Percentiles rank a stretch among this genome's conserved stretches.
Conservation (phyloP, 2,329 filamentous ascomycete species). For the Talaromyces sp. region DNA sequence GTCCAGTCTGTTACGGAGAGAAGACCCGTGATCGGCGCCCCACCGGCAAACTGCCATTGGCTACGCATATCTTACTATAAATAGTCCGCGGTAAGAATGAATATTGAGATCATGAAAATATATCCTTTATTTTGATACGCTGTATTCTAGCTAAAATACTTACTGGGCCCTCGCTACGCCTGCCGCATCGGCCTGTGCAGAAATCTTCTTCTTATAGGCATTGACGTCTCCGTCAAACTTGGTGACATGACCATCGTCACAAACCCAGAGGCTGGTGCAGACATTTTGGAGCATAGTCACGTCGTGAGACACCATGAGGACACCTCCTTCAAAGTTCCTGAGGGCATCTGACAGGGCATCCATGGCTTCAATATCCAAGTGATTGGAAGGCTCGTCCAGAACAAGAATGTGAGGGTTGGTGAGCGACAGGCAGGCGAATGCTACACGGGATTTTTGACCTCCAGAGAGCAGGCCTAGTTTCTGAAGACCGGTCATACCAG, state of each 20-base stretch:
- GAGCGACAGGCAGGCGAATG: constrained; percentile 91
- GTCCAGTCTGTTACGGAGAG: neutral
- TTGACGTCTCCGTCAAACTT: constrained; percentile 95
- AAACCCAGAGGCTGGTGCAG: constrained; percentile 93
- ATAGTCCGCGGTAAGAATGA: neutral
- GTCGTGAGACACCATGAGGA: constrained; percentile 98
- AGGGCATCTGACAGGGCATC: constrained; percentile 84
- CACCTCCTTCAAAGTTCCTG: constrained; percentile 82
- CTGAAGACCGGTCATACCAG: constrained; percentile 91
- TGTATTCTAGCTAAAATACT: constrained; percentile 1
- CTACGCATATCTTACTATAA: neutral
- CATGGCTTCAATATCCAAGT: constrained; percentile 99
- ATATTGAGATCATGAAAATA: neutral
- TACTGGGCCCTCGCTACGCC: constrained; percentile 60
- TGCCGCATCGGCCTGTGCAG: constrained; percentile 77
- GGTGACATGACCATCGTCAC: constrained; percentile 87
- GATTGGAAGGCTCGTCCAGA: constrained; percentile 96
- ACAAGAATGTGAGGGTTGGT: constrained; percentile 96
- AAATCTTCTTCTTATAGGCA: constrained; percentile 95
- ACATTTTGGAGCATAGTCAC: constrained; percentile 98
- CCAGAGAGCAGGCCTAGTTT: constrained; percentile 93
- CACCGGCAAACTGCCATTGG: neutral
- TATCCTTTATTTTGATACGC: neutral
- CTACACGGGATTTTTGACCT: constrained; percentile 97
- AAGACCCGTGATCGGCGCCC: neutral